Base-by-base conservation (phyloP, 2,329 filamentous ascomycete species). In the Lachnellula cervina region DNA sequence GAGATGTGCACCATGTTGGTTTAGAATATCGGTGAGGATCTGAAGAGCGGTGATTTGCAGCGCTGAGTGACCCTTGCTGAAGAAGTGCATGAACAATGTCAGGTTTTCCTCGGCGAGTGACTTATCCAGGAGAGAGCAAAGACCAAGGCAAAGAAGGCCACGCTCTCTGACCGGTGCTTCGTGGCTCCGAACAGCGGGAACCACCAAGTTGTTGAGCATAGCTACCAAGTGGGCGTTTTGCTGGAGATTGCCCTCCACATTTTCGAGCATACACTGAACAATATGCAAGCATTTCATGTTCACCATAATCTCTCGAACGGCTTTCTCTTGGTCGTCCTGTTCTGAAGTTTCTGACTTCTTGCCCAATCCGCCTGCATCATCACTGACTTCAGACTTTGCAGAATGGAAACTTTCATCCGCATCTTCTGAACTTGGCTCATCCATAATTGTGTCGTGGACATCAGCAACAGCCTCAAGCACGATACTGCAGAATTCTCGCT, bases 211-310 rank as follows among this genome's bases (percentile, higher is more conserved):
- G 76, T 99, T 97, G 49, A 99, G 79, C 88, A 97, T 97, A n/a
- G 89, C 89, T 4, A 96, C 90, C n/a, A 97, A 76, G 68, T 96
- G 88, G 55, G 88, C 86, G 69, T 96, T 96, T 63, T 92, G 83
- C 72, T 97, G 91, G 38, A 97, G 77, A 66, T 89, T 89, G 58
- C 90, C 90, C 52, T 89, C 81, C 9, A 99, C 90, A 68, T 97
- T 96, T 69, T 95, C 86, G 51, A 99, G 80, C 89, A 97, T 96
- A 77, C 91, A 97, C 72, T 97, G 90, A 25, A 95, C 92, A 63
- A 99, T 97, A 69, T 97, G 89, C 59, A 99, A 80, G 71, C 94
- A 97, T 74, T 97, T 97, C 83, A 97, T 92, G 76, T 97, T 97
- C 71, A 97, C 88, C 77, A 97, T 86, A 68, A 97, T 94, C 73